A percentile compares a stretch with the other conserved stretches of the same genome.
Conservation (phyloP, 768 basidiomycete genomes). For the Boletus speciosus region DNA sequence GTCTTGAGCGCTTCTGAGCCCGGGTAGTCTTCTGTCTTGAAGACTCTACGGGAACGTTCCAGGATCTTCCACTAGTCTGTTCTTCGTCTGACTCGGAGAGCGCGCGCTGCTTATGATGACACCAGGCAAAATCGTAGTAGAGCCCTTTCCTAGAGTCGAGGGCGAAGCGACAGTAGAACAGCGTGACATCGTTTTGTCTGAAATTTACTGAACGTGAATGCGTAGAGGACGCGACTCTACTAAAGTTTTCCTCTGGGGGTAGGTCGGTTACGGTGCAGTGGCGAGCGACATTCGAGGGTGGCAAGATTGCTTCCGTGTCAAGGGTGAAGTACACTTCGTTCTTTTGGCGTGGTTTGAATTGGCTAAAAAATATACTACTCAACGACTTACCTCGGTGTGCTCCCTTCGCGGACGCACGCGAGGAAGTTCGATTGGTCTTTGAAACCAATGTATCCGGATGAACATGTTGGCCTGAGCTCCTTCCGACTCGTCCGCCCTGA, state of each 20-base stretch:
- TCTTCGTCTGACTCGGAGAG: constrained; percentile 28
- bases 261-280: constrained; percentile 47
- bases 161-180: constrained; percentile 57
- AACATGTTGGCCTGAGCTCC: constrained; percentile 42
- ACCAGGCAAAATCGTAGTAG: constrained; percentile 64
- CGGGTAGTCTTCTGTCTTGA: constrained; percentile 4
- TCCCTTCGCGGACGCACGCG: constrained; percentile 56
- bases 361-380: background rate
- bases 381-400: constrained; percentile 49
- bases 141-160: constrained; percentile 56
- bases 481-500: constrained; percentile 27
- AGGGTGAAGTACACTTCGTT: constrained; percentile 76
- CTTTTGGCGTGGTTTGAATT: constrained; percentile 33
- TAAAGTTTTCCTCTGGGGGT: constrained; percentile 8
- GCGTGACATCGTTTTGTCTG: constrained; percentile 18
- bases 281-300: constrained; percentile 48
- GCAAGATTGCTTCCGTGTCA: constrained; percentile 43
- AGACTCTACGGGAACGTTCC: constrained; percentile 41
- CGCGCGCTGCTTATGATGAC: constrained; percentile 41
- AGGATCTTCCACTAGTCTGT: constrained; percentile 38
- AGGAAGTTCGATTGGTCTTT: constrained; percentile 62
- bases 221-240: constrained; percentile 15
- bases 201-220: constrained; percentile 9
- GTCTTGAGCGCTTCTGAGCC: constrained; percentile 20
- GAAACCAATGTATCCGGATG: constrained; percentile 73